Evolutionary conservation across 129 eudicot genomes (phyloP), one percentile per base, ranked within the genome.

Genomic region (Tagetes erecta): DNA sequence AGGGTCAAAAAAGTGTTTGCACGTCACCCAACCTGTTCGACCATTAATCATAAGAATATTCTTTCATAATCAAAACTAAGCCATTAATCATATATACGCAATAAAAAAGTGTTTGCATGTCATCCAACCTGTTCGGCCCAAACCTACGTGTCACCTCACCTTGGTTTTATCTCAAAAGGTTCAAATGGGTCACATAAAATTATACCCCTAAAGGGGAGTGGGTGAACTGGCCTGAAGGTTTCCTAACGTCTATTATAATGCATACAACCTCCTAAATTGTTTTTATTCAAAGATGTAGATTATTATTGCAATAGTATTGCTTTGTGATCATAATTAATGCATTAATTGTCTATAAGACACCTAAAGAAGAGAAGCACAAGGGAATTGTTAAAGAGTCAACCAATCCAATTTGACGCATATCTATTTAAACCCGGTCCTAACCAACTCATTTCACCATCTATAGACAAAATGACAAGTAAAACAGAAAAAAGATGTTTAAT

Each of bases 401-500:
- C 67, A 60, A 10, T 42, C 47, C 31, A 1, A 11, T 1, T 3
- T 33, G 6, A 60, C 27, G 14, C 67, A 27, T 3, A 56, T 56
- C 11, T 56, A 56, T 13, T 37, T 64, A 37, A 12, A 12, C 47
- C 47, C 10, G 42, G 5, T 64, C 47, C 47, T 5, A 2, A 39
- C 47, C 5, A 20, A 38, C 47, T 39, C 49, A 11, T 64, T 4
- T 64, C 20, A 39, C 34, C 60, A 68, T 27, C 34, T 49, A 34
- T 68, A 69, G 62, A 69, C 3, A 31, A 40, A 68, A 34, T 14
- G 35, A 40, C 2, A 57, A 45, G 64, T 53, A 66, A 66, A 39
- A 64, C 63, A 47, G 62, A 57, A 52, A 52, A 31, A 37, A 30
- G 3, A 76, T 40, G 64, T 14, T 41, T 33, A 56, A 77, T 81